Evolutionary conservation across 176 grass and related monocot species (phyloP).

Genomic region (Oryza longistaminata): DNA sequence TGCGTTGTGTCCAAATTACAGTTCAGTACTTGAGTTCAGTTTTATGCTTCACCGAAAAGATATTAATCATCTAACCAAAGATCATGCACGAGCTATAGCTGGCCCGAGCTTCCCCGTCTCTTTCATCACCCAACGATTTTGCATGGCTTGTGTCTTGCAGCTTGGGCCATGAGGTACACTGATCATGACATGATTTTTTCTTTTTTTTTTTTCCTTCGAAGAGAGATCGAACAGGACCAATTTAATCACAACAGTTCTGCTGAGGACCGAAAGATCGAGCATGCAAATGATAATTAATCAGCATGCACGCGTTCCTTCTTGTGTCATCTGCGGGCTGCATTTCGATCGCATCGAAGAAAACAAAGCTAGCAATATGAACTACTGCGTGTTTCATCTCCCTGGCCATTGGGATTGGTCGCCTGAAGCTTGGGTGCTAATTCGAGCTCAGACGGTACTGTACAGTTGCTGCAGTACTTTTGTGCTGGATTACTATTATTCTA

Average conservation of each 20-base stretch:
- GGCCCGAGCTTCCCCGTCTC: neutral
- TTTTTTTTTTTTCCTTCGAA: too few species aligned
- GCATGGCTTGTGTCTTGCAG: neutral
- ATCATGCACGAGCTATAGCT: neutral
- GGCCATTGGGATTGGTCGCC: neutral
- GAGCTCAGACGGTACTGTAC: neutral
- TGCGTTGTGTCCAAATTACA: too few species aligned
- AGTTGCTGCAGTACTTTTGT: neutral
- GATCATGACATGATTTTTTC: too few species aligned
- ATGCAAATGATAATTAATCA: neutral
- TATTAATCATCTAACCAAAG: neutral
- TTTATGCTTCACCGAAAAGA: neutral
- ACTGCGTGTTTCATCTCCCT: neutral
- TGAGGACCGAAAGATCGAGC: constrained; percentile 17
- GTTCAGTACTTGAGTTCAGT: too few species aligned
- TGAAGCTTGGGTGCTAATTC: neutral
- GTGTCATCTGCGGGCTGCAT: neutral
- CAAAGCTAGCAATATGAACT: neutral
- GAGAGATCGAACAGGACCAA: neutral
- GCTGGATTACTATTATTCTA: neutral
- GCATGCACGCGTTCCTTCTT: neutral
- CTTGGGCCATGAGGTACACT: neutral
- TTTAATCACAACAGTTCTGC: neutral
- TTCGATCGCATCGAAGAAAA: neutral
- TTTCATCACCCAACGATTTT: neutral